Conservation (phyloP, 1,284 basidiomycete genomes). For the Megacollybia platyphylla region DNA sequence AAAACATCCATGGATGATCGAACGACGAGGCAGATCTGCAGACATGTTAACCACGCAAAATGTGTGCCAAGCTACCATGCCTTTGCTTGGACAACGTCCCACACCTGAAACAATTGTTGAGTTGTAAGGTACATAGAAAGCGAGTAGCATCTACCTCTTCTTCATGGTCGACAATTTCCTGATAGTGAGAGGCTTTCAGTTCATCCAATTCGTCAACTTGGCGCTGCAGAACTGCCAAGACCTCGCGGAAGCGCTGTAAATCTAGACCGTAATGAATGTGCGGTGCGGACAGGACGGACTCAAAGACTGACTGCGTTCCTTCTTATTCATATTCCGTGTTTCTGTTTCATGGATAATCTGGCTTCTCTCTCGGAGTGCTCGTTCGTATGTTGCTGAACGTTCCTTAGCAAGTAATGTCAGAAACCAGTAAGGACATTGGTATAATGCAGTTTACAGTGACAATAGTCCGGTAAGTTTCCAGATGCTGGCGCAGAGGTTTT, state of each 20-base stretch:
- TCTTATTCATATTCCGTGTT: constrained; percentile 72
- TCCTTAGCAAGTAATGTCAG: constrained; percentile 33
- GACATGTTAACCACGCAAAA: not conserved
- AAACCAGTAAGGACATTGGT: constrained; percentile 1
- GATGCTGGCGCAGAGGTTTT: constrained; percentile 73
- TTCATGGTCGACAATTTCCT: constrained; percentile 84
- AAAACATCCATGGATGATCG: constrained; percentile 75
- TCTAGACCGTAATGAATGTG: constrained; percentile 29
- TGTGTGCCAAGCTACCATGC: constrained; percentile 18
- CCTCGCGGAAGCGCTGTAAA: constrained; percentile 76
- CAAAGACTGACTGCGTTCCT: constrained; percentile 62
- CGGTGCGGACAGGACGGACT: constrained; percentile 1
- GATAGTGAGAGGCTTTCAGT: constrained; percentile 70
- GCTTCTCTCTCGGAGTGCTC: constrained; percentile 70
- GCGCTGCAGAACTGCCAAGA: constrained; percentile 70
- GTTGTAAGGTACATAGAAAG: too few species aligned
- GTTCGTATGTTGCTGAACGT: constrained; percentile 71
- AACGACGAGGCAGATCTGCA: constrained; percentile 57
- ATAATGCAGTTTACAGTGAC: constrained; percentile 42
- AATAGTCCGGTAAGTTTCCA: constrained; percentile 70
- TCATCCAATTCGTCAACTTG: constrained; percentile 85
- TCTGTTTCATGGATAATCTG: constrained; percentile 84
- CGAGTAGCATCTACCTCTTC: constrained; percentile 46
- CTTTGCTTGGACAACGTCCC: constrained; percentile 82
- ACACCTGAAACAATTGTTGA: constrained; percentile 16